A percentile compares a stretch with the other conserved stretches of the same genome.
These are phyloP conservation scores for Somion occarium DNA, from an alignment of 1,284 basidiomycete species.

Conservation along the genomic window DNA sequence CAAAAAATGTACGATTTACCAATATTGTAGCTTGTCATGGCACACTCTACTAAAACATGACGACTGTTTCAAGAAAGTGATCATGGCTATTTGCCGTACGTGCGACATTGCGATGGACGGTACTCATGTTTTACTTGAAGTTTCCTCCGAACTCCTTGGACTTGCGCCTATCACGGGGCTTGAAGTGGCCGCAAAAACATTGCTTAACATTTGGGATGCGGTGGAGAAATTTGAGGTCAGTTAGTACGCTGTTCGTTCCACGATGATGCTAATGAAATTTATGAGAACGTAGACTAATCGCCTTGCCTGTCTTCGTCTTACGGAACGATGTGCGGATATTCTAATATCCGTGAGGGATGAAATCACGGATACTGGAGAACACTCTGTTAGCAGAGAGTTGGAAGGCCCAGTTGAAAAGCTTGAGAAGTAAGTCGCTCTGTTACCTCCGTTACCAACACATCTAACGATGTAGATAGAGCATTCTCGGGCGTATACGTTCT, in stretches of 20 bases:
- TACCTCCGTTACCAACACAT: background rate
- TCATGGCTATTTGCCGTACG: too few species aligned
- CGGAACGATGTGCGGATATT: slow-evolving; percentile 46
- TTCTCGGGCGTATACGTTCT: slow-evolving; percentile 41
- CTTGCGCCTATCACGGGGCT: slow-evolving; percentile 56
- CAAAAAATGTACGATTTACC: too few species aligned
- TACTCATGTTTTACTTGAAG: too few species aligned
- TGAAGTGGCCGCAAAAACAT: slow-evolving; percentile 42
- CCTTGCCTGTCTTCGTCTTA: slow-evolving; percentile 43
- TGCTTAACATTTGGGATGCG: slow-evolving; percentile 60
- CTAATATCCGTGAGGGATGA: slow-evolving; percentile 43
- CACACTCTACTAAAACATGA: too few species aligned
- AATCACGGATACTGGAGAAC: slow-evolving; percentile 34
- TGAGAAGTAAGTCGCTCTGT: slow-evolving; percentile 41
- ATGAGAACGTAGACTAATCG: slow-evolving; percentile 55
- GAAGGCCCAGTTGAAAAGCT: slow-evolving; percentile 38
- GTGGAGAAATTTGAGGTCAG: slow-evolving; percentile 57
- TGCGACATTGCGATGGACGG: too few species aligned
- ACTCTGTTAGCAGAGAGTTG: slow-evolving; percentile 32
- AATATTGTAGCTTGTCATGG: too few species aligned
- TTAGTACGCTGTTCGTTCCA: too few species aligned
- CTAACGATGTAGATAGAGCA: slow-evolving; percentile 15
- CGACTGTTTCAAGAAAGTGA: too few species aligned
- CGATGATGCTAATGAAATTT: too few species aligned
- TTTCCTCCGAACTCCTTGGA: slow-evolving; percentile 47